phyloP scores from a whole-genome alignment of 179 eudicot species.

The Heliamphora ciliata region DNA sequence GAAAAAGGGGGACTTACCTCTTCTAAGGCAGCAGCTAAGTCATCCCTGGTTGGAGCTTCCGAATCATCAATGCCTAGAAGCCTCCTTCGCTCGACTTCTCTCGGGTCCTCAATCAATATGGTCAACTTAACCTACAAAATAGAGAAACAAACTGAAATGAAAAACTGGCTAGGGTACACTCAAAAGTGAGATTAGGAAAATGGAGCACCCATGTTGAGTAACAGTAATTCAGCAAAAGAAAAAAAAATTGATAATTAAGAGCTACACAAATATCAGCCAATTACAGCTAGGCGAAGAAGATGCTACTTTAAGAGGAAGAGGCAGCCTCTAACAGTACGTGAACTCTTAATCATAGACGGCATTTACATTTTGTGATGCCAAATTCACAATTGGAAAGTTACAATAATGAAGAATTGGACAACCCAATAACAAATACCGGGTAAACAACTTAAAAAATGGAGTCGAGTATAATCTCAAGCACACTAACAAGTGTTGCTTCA shows the following conservation, averaged over 20 bases:
- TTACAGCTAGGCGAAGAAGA: background rate
- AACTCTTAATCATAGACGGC: background rate
- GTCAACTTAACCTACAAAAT: conserved; percentile 73
- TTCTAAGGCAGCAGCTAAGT: conserved; percentile 65
- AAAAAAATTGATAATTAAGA: background rate
- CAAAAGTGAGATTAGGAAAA: background rate
- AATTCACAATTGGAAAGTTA: conserved; percentile 5
- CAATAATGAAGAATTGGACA: background rate
- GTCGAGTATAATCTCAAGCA: background rate
- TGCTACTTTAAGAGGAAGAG: background rate
- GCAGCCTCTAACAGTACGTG: no score
- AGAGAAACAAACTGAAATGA: background rate
- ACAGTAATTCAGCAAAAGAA: background rate
- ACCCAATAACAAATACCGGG: background rate
- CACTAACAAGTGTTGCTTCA: background rate
- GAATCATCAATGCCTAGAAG: conserved; percentile 85
- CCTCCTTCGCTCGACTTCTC: conserved; percentile 79
- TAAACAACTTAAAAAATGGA: background rate
- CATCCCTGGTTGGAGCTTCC: conserved; percentile 87
- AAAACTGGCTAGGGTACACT: background rate
- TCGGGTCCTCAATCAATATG: conserved; percentile 80
- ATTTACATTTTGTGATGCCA: background rate
- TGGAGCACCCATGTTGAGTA: conserved; percentile 3
- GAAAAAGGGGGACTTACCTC: conserved; percentile 42
- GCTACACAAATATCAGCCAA: background rate